These are phyloP conservation scores for Dillenia suffruticosa DNA, from an alignment of 164 flowering plant genomes.

Conservation along the genomic window DNA sequence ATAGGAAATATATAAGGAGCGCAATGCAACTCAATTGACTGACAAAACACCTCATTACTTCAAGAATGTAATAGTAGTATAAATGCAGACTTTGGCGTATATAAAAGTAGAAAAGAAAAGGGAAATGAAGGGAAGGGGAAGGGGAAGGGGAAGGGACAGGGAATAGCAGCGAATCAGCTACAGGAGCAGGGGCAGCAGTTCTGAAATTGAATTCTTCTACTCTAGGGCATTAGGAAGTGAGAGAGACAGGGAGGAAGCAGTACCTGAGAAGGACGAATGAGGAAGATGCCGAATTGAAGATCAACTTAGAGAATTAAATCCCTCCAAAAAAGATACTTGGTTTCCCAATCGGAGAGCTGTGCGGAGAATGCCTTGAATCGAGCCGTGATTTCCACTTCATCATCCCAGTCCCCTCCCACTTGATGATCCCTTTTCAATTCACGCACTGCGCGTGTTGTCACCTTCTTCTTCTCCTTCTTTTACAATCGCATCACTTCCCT, in stretches of 20 bases:
- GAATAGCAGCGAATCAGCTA: background rate
- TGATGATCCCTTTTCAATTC: conserved; percentile 31
- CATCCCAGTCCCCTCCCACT: conserved; percentile 77
- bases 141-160: background rate
- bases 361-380: conserved; percentile 91
- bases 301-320: conserved; percentile 63
- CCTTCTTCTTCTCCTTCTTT: no score
- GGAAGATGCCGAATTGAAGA: conserved; percentile 49
- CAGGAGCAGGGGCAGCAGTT: background rate
- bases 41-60: background rate
- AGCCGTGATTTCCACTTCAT: conserved; percentile 50
- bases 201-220: background rate
- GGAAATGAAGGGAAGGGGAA: background rate
- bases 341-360: conserved; percentile 83
- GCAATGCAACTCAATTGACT: background rate
- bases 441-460: background rate
- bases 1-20: background rate
- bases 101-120: background rate
- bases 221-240: background rate
- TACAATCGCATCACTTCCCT: no score
- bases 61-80: no score
- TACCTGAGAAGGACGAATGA: conserved; percentile 49
- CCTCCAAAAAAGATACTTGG: conserved; percentile 65
- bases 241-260: background rate
- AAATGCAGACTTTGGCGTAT: no score